Evolutionary conservation across 306 rosid genomes (phyloP).

Genomic region (Fragaria vesca): DNA sequence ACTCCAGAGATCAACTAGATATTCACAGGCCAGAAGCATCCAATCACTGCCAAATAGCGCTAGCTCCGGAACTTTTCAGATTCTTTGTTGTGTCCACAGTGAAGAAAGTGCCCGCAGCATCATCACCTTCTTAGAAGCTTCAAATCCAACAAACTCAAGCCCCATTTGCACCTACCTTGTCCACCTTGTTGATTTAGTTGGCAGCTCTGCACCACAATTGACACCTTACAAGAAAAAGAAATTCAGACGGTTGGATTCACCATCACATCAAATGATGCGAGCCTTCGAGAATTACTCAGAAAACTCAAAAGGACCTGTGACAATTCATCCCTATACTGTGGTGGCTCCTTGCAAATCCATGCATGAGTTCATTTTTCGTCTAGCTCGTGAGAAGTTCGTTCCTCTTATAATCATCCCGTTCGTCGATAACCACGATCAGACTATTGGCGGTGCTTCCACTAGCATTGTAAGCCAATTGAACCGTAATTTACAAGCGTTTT

Average conservation of each 20-base stretch:
- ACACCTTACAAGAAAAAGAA: constrained; percentile 33
- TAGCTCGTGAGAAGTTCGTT: constrained; percentile 34
- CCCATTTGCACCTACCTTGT: constrained; percentile 38
- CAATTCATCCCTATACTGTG: constrained; percentile 34
- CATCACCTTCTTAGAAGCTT: constrained; percentile 54
- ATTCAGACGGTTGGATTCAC: constrained; percentile 8
- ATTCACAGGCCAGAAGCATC: background rate
- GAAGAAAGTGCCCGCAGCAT: constrained; percentile 45
- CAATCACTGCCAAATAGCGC: background rate
- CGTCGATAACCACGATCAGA: constrained; percentile 21
- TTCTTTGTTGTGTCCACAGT: constrained; percentile 58
- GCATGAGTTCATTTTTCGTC: constrained; percentile 44
- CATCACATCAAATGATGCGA: constrained; percentile 38
- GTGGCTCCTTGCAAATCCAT: constrained; percentile 53
- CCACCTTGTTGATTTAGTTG: constrained; percentile 58
- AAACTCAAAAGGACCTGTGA: constrained; percentile 35
- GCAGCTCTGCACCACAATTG: constrained; percentile 50
- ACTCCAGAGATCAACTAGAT: background rate
- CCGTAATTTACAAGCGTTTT: constrained; percentile 58
- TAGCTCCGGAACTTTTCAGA: background rate
- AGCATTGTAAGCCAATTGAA: constrained; percentile 37
- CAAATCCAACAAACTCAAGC: constrained; percentile 45
- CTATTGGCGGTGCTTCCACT: background rate
- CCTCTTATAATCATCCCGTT: constrained; percentile 50
- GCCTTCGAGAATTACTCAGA: constrained; percentile 51